phyloP scores from a whole-genome alignment of 176 grass and related monocot species.

The Tillandsia leiboldiana region DNA sequence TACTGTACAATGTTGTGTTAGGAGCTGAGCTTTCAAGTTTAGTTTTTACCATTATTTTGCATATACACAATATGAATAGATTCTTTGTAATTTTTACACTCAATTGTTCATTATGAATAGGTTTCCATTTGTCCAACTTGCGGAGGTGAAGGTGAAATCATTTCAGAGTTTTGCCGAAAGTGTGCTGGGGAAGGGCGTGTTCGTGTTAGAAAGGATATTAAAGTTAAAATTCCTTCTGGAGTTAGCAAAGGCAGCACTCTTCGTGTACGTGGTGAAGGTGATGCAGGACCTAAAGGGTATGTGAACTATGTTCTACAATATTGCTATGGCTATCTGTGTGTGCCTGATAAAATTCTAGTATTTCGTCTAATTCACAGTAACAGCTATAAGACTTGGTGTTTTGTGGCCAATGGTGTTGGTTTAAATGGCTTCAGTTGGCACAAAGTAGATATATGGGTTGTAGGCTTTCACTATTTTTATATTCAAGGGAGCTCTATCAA shows the following conservation, averaged over 20 bases:
- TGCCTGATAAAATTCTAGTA: too few species aligned
- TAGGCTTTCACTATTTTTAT: too few species aligned
- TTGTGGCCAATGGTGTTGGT: too few species aligned
- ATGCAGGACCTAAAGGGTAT: conserved; percentile 98
- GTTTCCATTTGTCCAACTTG: conserved; percentile 91
- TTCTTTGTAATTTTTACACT: background rate
- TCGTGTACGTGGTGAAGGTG: conserved; percentile 96
- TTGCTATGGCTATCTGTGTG: too few species aligned
- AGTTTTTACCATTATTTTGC: background rate
- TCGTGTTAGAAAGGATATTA: conserved; percentile 90
- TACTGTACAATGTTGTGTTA: background rate
- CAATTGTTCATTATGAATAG: conserved; percentile 21
- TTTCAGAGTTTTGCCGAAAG: conserved; percentile 89
- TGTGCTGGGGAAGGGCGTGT: conserved; percentile 89
- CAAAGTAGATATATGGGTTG: too few species aligned
- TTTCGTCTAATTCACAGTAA: too few species aligned
- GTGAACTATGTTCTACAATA: conserved; percentile 14
- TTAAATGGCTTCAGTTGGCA: too few species aligned
- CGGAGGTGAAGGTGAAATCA: conserved; percentile 70
- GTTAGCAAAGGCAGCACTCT: conserved; percentile 98
- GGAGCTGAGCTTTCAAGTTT: background rate
- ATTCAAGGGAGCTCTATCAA: too few species aligned
- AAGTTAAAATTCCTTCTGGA: conserved; percentile 92
- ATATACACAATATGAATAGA: background rate
- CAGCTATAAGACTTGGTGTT: too few species aligned